Conservation (phyloP, 2,329 filamentous ascomycete species). For the Cadophora luteo-olivacea region DNA sequence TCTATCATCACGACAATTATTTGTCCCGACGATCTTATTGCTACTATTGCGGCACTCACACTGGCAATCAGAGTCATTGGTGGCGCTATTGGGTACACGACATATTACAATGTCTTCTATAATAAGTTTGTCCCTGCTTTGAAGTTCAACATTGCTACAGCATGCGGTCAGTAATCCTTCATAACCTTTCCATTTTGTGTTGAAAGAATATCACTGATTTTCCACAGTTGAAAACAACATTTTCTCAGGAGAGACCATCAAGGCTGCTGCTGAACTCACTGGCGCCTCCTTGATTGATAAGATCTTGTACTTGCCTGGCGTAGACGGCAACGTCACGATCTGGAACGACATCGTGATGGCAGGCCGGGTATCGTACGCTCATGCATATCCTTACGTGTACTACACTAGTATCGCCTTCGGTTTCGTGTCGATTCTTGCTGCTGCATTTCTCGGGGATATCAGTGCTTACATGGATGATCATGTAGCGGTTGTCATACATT, state of each 20-base stretch:
- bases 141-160: conserved; percentile 37
- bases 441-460: conserved; percentile 65
- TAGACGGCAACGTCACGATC: conserved; percentile 56
- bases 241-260: conserved; percentile 50
- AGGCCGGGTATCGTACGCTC: conserved; percentile 61
- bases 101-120: conserved; percentile 62
- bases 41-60: conserved; percentile 71
- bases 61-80: conserved; percentile 74
- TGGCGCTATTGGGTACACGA: conserved; percentile 61
- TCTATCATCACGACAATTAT: conserved; percentile 74
- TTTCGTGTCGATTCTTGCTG: conserved; percentile 59
- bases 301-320: conserved; percentile 56
- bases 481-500: conserved; percentile 54
- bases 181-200: neutral
- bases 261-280: conserved; percentile 58
- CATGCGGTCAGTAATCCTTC: conserved; percentile 17
- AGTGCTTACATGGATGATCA: conserved; percentile 63
- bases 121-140: conserved; percentile 47
- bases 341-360: conserved; percentile 60
- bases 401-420: conserved; percentile 69
- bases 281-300: conserved; percentile 56
- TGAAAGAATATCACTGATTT: neutral
- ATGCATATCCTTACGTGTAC: conserved; percentile 67
- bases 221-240: conserved; percentile 32
- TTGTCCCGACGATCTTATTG: conserved; percentile 73